Conservation (phyloP, 2,329 filamentous ascomycete genomes). For the Helotiales sp. region DNA sequence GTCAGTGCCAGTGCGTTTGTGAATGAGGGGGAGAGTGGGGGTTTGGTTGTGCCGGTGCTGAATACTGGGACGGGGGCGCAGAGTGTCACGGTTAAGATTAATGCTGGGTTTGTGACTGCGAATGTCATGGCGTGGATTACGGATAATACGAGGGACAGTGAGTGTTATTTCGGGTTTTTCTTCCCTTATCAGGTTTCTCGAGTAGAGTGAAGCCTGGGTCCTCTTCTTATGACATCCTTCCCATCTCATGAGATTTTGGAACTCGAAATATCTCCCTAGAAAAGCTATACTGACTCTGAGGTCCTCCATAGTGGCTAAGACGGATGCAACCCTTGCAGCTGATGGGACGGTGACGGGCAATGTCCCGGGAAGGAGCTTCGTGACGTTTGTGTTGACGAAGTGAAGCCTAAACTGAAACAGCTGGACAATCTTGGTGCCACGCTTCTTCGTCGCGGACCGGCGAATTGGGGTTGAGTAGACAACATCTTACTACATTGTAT, state of each 20-base stretch:
- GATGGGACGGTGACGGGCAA: constrained; percentile 19
- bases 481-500: too few species aligned
- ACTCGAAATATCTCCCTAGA: too few species aligned
- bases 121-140: constrained; percentile 17
- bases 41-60: constrained; percentile 20
- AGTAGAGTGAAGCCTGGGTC: neutral
- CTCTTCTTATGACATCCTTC: too few species aligned
- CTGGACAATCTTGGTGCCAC: too few species aligned
- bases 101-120: constrained; percentile 4
- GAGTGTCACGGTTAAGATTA: neutral
- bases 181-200: neutral
- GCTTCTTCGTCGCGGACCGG: too few species aligned
- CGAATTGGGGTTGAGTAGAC: too few species aligned
- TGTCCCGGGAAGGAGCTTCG: constrained; percentile 15
- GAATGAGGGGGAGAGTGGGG: constrained; percentile 18
- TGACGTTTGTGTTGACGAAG: constrained; percentile 20
- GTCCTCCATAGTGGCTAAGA: neutral
- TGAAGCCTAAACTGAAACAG: too few species aligned
- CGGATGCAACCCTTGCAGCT: constrained; percentile 5
- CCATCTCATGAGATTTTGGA: too few species aligned
- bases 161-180: too few species aligned
- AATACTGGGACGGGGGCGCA: constrained; percentile 23
- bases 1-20: constrained; percentile 20
- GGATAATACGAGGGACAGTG: constrained; percentile 12
- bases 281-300: too few species aligned